Evolutionary conservation across 108 stramenopile species (phyloP).

Genomic region (Licmophora abbreviata): DNA sequence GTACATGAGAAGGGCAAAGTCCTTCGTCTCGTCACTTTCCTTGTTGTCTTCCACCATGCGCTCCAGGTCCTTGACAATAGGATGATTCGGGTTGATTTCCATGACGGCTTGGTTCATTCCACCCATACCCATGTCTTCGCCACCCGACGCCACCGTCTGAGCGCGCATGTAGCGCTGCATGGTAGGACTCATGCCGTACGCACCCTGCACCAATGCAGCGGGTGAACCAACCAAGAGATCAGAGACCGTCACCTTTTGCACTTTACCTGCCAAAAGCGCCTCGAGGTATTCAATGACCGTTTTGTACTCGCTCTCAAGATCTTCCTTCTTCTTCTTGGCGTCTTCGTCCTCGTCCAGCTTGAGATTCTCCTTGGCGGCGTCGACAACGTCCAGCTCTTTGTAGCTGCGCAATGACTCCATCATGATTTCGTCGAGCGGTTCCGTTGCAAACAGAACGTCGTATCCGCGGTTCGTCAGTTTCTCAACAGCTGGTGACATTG

Average conservation of each 20-base stretch:
- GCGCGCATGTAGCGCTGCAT: conserved; percentile 98
- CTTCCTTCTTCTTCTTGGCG: conserved; percentile 85
- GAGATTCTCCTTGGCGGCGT: conserved; percentile 89
- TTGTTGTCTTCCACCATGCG: conserved; percentile 46
- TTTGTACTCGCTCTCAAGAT: conserved; percentile 50
- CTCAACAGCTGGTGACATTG: conserved; percentile 89
- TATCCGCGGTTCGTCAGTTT: conserved; percentile 79
- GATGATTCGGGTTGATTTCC: conserved; percentile 94
- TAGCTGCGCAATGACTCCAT: conserved; percentile 81
- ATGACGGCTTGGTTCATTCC: conserved; percentile 82
- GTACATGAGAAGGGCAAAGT: conserved; percentile 78
- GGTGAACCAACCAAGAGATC: conserved; percentile 80
- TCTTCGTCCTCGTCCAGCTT: conserved; percentile 84
- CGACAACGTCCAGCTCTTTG: conserved; percentile 75
- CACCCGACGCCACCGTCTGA: conserved; percentile 87
- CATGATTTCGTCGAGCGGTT: conserved; percentile 96
- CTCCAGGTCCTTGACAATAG: conserved; percentile 79
- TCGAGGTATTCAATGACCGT: conserved; percentile 78
- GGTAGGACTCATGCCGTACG: conserved; percentile 95
- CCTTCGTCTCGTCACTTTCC: conserved; percentile 55
- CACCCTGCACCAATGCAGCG: conserved; percentile 89
- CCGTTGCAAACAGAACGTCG: conserved; percentile 90
- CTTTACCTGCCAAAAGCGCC: conserved; percentile 62
- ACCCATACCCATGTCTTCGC: conserved; percentile 35
- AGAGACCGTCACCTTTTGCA: conserved; percentile 87